phyloP scores from a whole-genome alignment of 345 rosid genomes.

The Camelina sativa region DNA sequence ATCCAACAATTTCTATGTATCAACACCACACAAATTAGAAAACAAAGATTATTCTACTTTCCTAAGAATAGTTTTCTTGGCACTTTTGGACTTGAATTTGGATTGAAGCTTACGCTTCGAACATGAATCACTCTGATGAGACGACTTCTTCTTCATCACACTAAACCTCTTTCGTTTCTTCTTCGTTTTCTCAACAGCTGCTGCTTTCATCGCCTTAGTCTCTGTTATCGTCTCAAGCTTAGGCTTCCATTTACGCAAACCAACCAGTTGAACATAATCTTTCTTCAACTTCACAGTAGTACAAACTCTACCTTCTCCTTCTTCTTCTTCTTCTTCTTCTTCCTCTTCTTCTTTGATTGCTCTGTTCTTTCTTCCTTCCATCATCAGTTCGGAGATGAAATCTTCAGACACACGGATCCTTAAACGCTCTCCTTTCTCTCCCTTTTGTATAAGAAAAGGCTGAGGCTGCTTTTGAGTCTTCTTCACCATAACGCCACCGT shows the following conservation, averaged over 20 bases:
- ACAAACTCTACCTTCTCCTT: slow-evolving; percentile 50
- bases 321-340: slow-evolving; percentile 10
- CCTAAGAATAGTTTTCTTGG: slow-evolving; percentile 34
- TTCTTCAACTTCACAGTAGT: slow-evolving; percentile 70
- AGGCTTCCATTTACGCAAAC: slow-evolving; percentile 72
- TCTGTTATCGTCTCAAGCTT: slow-evolving; percentile 82
- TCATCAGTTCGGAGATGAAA: slow-evolving; percentile 66
- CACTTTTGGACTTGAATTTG: slow-evolving; percentile 45
- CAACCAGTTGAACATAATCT: slow-evolving; percentile 64
- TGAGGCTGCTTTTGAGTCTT: slow-evolving; percentile 41
- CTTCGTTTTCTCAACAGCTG: slow-evolving; percentile 41
- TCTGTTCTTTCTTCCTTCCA: slow-evolving; percentile 42
- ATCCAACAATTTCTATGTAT: slow-evolving; percentile 34
- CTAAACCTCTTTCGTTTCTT: slow-evolving; percentile 40
- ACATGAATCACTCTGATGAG: slow-evolving; percentile 35
- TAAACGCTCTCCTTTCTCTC: slow-evolving; percentile 61
- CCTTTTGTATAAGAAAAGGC: slow-evolving; percentile 68
- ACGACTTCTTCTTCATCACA: slow-evolving; percentile 57
- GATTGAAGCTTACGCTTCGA: slow-evolving; percentile 40
- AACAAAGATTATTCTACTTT: neutral
- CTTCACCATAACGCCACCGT: slow-evolving; percentile 31
- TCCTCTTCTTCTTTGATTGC: slow-evolving; percentile 7
- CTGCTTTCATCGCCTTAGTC: slow-evolving; percentile 45
- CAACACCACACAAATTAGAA: slow-evolving; percentile 14
- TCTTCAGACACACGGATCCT: slow-evolving; percentile 82